Evolutionary conservation across 768 basidiomycete species (phyloP).

Genomic region (Boletus sp.): DNA sequence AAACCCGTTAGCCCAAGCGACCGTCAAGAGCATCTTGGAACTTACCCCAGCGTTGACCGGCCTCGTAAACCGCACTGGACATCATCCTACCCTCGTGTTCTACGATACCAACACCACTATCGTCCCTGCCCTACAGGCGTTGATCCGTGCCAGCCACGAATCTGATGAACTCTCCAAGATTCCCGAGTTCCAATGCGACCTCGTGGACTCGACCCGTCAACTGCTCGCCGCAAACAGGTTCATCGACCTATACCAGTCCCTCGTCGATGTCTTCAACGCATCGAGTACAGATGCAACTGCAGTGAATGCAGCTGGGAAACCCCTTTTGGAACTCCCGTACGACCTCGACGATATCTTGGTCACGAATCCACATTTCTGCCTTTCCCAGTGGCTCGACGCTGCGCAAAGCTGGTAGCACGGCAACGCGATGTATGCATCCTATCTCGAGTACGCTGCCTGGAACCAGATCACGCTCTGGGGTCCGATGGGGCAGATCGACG

Average conservation of each 20-base stretch:
- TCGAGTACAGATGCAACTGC: constrained; percentile 16
- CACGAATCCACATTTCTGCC: constrained; percentile 33
- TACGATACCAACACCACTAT: constrained; percentile 53
- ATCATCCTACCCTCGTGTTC: constrained; percentile 34
- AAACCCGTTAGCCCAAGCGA: constrained; percentile 32
- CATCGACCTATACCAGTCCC: no score
- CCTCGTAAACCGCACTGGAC: constrained; percentile 33
- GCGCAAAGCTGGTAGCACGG: constrained; percentile 31
- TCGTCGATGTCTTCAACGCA: constrained; percentile 31
- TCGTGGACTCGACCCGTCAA: constrained; percentile 40
- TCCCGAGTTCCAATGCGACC: constrained; percentile 39
- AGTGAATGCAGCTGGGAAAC: constrained; percentile 23
- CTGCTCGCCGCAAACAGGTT: constrained; percentile 40
- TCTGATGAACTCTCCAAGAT: constrained; percentile 15
- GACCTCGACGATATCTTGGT: constrained; percentile 37
- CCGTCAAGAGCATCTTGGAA: constrained; percentile 39
- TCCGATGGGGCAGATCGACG: constrained; percentile 39
- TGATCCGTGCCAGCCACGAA: constrained; percentile 41
- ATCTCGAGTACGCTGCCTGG: constrained; percentile 39
- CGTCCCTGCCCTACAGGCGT: constrained; percentile 73
- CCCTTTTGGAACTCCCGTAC: constrained; percentile 31
- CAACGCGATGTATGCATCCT: constrained; percentile 32
- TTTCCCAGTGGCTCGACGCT: constrained; percentile 37
- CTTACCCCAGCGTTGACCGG: constrained; percentile 35
- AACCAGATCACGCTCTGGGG: constrained; percentile 47